Base-by-base conservation (phyloP, 345 rosid species). In the Cardamine occulta region DNA sequence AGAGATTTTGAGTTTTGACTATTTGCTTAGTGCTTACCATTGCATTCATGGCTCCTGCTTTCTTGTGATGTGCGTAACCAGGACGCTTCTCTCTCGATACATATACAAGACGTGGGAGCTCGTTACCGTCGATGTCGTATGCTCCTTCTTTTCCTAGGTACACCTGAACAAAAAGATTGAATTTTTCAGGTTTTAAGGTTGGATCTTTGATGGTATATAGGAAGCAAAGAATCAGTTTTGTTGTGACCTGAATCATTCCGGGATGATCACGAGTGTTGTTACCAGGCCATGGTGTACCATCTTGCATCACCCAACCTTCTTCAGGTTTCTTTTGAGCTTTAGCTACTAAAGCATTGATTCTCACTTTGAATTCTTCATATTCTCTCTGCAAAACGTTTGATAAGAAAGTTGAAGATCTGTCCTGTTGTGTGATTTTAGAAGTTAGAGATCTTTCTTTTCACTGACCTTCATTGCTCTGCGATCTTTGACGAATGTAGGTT, bases 281-380 rank as follows among this genome's bases (percentile, higher is more conserved):
- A 9, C 99, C 99, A 3, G 99, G 99, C 99, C 99, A 95, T 23
- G 97, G 99, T 17, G 94, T 95, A 40, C 98, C 97, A 76, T 95
- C 99, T 78, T 95, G 99, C 99, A 95, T 95, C 63, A 92, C 96
- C 99, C 98, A 95, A 55, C 98, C 99, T 84, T 95, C 99, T 84
- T 95, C 98, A 37, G 98, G 99, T 61, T 90, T 95, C 85, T 95
- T 95, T 64, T 83, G 93, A 63, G 99, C 99, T 66, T 90, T 95
- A 29, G 97, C 83, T n/a, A 95, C 99, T 66, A 95, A 45, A 44
- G 99, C 84, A 70, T 95, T 92, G 15, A 95, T 82, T 85, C 86
- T 88, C 76, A 95, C 99, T 84, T 95, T 92, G 83, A 95, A 95
- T 70, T 95, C 99, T 80, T 95, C 98, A 56, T 95, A 95, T 63